These are phyloP conservation scores for Ambrosia artemisiifolia DNA, from an alignment of 129 eudicot genomes.

Conservation along the genomic window DNA sequence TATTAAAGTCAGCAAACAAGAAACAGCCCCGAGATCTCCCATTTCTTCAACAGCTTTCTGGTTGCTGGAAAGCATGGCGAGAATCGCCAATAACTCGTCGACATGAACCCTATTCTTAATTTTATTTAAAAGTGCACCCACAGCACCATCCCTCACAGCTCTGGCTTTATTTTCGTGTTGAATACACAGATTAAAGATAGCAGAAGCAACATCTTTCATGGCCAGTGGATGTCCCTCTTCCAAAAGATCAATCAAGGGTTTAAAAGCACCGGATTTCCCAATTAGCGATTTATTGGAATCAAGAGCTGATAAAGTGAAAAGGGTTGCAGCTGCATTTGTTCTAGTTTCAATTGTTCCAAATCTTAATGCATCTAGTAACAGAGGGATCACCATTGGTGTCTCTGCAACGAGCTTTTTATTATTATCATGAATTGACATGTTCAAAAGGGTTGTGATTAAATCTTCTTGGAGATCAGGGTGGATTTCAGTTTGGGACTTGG, in stretches of 20 bases:
- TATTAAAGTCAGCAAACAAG: constrained; percentile 62
- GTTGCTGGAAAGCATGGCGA: constrained; percentile 85
- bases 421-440: constrained; percentile 81
- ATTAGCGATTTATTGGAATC: constrained; percentile 81
- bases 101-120: constrained; percentile 49
- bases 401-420: constrained; percentile 91
- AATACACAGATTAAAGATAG: constrained; percentile 78
- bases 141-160: constrained; percentile 85
- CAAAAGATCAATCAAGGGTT: constrained; percentile 67
- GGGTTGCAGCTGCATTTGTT: constrained; percentile 91
- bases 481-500: constrained; percentile 31
- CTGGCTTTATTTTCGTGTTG: constrained; percentile 76
- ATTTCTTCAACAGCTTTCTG: constrained; percentile 82
- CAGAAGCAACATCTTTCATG: constrained; percentile 90
- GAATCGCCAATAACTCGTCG: constrained; percentile 76
- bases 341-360: constrained; percentile 70
- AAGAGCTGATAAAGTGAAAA: constrained; percentile 86
- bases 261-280: constrained; percentile 77
- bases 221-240: constrained; percentile 82
- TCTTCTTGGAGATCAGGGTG: constrained; percentile 87
- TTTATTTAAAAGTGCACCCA: constrained; percentile 64
- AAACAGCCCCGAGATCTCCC: constrained; percentile 75
- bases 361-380: constrained; percentile 63
- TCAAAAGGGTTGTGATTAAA: constrained; percentile 76
- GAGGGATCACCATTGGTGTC: constrained; percentile 65